Evolutionary conservation across 768 basidiomycete species (phyloP).

Genomic region (Holtermannia corniformis): DNA sequence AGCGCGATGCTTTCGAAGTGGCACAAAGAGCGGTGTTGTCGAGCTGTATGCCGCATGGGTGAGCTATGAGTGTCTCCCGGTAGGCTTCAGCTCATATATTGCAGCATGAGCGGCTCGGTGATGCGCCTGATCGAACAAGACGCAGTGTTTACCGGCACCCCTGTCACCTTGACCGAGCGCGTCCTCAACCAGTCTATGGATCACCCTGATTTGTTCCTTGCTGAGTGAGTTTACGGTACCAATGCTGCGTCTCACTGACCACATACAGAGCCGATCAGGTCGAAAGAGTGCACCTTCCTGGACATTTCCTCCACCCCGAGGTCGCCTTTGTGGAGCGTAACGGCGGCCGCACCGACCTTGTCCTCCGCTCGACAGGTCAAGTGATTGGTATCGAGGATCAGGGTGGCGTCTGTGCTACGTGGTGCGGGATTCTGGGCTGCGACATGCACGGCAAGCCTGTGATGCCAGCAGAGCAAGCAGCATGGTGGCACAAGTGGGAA

Average conservation of each 20-base stretch:
- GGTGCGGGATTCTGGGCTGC: not conserved
- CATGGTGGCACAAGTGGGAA: not conserved
- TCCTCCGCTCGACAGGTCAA: not conserved
- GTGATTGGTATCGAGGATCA: not conserved
- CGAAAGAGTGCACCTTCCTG: not conserved
- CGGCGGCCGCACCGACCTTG: not conserved
- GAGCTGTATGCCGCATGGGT: not conserved
- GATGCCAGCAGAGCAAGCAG: not conserved
- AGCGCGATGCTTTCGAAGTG: no score
- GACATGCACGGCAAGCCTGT: not conserved
- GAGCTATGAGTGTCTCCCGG: no score
- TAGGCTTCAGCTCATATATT: no score
- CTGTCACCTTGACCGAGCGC: no score
- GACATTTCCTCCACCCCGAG: not conserved
- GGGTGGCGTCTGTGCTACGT: not conserved
- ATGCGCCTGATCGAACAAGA: no score
- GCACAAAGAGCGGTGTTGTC: not conserved
- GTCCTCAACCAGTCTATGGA: no score
- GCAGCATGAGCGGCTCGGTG: no score
- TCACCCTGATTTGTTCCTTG: not conserved
- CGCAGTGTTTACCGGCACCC: no score
- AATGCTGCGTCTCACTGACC: no score
- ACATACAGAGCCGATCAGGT: not conserved
- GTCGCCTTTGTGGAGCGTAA: not conserved
- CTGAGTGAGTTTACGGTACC: not conserved